Percentiles rank a stretch among this genome's conserved stretches.
Evolutionary conservation across 768 basidiomycete genomes (phyloP).

Genomic region (Clavulina sp.): DNA sequence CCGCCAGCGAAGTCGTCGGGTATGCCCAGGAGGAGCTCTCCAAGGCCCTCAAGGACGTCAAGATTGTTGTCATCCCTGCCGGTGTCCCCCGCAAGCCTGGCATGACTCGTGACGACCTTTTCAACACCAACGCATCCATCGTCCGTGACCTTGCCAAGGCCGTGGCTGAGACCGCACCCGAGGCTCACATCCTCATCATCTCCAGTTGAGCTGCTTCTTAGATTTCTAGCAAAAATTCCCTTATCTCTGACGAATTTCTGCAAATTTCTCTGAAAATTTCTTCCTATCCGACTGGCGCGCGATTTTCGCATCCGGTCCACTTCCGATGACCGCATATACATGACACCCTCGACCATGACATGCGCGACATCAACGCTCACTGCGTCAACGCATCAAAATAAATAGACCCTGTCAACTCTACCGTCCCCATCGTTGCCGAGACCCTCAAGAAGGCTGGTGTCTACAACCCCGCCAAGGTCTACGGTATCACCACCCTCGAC

Average conservation of each 20-base stretch:
- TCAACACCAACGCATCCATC: conserved; percentile 96
- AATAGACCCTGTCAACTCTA: conserved; percentile 38
- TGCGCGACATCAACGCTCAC: too few species aligned
- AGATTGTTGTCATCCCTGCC: conserved; percentile 95
- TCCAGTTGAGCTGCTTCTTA: conserved; percentile 29
- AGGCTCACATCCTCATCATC: conserved; percentile 90
- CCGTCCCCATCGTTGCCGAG: conserved; percentile 90
- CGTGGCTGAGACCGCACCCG: conserved; percentile 68
- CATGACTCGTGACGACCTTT: conserved; percentile 93
- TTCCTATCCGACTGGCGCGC: neutral
- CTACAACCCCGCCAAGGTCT: conserved; percentile 75
- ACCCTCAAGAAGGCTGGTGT: conserved; percentile 84
- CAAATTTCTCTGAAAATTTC: too few species aligned
- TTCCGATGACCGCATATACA: too few species aligned
- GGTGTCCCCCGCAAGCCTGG: conserved; percentile 95
- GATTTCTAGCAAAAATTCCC: too few species aligned
- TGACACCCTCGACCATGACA: too few species aligned
- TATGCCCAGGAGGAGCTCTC: conserved; percentile 78
- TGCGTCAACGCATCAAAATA: conserved; percentile 4
- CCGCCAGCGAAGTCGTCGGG: conserved; percentile 60
- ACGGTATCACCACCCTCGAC: conserved; percentile 96
- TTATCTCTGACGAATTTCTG: too few species aligned
- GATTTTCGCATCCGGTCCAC: neutral
- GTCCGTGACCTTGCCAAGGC: conserved; percentile 89
- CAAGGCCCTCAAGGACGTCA: conserved; percentile 69